These are phyloP conservation scores for Choiromyces venosus DNA, from an alignment of 495 filamentous ascomycete genomes.

Conservation along the genomic window DNA sequence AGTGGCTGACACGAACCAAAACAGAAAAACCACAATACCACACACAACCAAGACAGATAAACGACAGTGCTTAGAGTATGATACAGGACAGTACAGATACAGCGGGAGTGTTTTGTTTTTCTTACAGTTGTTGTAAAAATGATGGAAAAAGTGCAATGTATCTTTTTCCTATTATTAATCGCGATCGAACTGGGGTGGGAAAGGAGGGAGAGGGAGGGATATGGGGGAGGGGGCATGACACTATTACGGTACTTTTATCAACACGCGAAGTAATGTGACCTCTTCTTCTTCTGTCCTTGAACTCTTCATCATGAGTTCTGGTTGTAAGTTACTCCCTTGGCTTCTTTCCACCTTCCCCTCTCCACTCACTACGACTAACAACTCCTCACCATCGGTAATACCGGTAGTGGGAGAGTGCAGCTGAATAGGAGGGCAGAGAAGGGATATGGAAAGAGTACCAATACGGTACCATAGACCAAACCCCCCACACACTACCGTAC, in stretches of 20 bases:
- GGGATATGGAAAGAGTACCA: background rate
- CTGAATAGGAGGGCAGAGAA: background rate
- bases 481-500: background rate
- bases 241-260: background rate
- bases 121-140: background rate
- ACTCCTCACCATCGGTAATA: background rate
- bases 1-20: slow-evolving; percentile 1
- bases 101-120: background rate
- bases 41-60: background rate
- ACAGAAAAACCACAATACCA: slow-evolving; percentile 3
- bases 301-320: background rate
- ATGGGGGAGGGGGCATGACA: background rate
- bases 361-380: background rate
- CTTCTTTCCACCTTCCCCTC: background rate
- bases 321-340: background rate
- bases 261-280: background rate
- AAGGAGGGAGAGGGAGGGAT: background rate
- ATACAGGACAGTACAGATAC: background rate
- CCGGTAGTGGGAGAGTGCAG: background rate
- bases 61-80: background rate
- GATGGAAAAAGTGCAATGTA: background rate
- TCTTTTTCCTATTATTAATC: background rate
- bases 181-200: background rate
- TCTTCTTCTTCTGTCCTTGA: background rate
- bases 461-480: background rate